Base-by-base conservation (phyloP, 2,329 filamentous ascomycete genomes). In the Xylariaceae sp. region DNA sequence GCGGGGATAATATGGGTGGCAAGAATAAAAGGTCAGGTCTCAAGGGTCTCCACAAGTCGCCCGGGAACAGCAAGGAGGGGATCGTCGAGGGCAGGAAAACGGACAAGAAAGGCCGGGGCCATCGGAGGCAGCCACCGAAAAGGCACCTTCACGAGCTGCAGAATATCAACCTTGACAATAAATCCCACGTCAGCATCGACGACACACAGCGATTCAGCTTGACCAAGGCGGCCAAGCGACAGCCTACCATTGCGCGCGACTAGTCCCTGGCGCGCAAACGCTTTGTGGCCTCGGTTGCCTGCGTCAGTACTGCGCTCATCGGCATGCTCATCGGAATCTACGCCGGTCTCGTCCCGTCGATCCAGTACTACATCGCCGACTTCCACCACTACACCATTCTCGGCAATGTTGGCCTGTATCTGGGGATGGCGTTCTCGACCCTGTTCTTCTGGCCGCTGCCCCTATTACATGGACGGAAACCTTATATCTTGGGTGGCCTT, bases 331-430 rank as follows among this genome's bases (percentile, higher is more conserved):
- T 86, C 41, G 85, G 85, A 1, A 83, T 88, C 15, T 90, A 88
- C 56, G 81, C 83, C 38, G 85, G 85, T 3, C 73, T 88, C 50
- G 83, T 88, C 1, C 83, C 85, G n/a, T 76, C 79, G 3, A 85
- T 89, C 17, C 84, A 88, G 55, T 88, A 88, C 57, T 81, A 79
- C 51, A 76, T 89, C 47, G 78, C 78, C 16, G 83, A 88, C 51
- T 70, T 80, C 44, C 64, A 76, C 31, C 83, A 87, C 51, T 70
- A 76, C 43, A 72, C 78, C 2, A 78, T 88, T 18, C 68, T 86
- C 24, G 85, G 85, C 3, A 89, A 89, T 50, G 81, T 85, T 12
- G 73, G 78, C 17, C 73, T 88, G 37, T 89, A 85, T 55, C 54
- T 83, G 21, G 83, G 83, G 7, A 69, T 89, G 46, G 81, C 82